Conservation (phyloP, 2,329 filamentous ascomycete species). For the Pseudocercospora fijiensis region DNA sequence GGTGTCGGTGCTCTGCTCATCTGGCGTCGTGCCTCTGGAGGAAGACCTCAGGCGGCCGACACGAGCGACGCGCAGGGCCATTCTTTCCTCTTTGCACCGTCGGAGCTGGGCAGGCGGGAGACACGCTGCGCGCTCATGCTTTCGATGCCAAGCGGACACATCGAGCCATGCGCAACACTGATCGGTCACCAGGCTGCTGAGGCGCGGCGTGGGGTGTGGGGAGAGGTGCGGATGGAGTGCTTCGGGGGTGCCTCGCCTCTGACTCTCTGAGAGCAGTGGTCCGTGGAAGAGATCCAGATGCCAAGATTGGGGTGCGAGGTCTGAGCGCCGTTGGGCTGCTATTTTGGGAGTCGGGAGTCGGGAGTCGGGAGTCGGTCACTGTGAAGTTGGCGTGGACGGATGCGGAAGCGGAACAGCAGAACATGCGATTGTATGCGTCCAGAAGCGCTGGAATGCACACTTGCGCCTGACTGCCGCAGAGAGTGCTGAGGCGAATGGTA, state of each 20-base stretch:
- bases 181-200: conserved; percentile 3
- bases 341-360: not conserved
- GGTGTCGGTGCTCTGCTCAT: conserved; percentile 29
- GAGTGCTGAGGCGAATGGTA: not conserved
- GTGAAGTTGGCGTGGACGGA: not conserved
- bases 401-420: not conserved
- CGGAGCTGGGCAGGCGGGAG: conserved; percentile 16
- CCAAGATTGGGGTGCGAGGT: not conserved
- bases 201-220: not conserved
- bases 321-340: not conserved
- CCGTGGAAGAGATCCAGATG: not conserved
- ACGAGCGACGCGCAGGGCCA: conserved; percentile 30
- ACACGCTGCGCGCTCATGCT: conserved; percentile 24
- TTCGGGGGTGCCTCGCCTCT: no score
- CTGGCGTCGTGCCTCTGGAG: conserved; percentile 31
- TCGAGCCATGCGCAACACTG: conserved; percentile 15
- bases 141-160: conserved; percentile 15
- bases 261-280: no score
- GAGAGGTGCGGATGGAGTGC: conserved; percentile 2
- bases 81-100: conserved; percentile 22
- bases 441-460: not conserved
- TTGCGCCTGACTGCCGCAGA: not conserved
- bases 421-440: not conserved
- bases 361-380: no score
- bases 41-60: conserved; percentile 30